A percentile compares a stretch with the other conserved stretches of the same genome.
Conservation (phyloP, 2,329 filamentous ascomycete genomes). For the Stagonosporopsis chrysanthemi region DNA sequence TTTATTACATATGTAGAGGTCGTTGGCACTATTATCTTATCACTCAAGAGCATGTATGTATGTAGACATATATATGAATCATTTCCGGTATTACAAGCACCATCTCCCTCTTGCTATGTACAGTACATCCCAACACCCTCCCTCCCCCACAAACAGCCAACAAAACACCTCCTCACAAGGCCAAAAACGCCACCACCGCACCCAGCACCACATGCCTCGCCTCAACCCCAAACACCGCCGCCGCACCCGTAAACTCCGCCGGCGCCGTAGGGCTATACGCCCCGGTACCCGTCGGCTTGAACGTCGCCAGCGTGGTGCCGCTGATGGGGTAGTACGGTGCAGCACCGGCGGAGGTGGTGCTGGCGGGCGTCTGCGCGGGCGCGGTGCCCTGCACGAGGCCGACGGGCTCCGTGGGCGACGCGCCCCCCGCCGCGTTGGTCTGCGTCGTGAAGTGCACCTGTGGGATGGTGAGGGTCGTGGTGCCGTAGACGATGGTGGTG, state of each 20-base stretch:
- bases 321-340: constrained; percentile 39
- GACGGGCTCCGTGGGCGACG: constrained; percentile 43
- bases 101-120: constrained; percentile 1
- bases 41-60: too few relatives aligned
- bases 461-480: constrained; percentile 56
- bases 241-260: constrained; percentile 48
- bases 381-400: constrained; percentile 46
- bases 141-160: background rate
- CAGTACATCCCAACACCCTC: too few relatives aligned
- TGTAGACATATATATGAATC: background rate
- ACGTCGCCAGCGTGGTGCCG: constrained; percentile 30
- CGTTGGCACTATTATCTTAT: too few relatives aligned
- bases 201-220: constrained; percentile 37
- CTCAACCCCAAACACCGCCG: constrained; percentile 34
- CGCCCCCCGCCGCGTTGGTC: constrained; percentile 38
- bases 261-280: constrained; percentile 27
- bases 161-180: constrained; percentile 36
- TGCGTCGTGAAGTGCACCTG: constrained; percentile 55
- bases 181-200: constrained; percentile 44
- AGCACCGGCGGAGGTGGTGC: constrained; percentile 8
- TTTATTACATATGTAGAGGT: too few relatives aligned
- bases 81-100: constrained; percentile 3
- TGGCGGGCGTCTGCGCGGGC: constrained; percentile 42
- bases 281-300: constrained; percentile 36
- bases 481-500: constrained; percentile 55